phyloP scores from a whole-genome alignment of 129 eudicot species.

The Silybum marianum region DNA sequence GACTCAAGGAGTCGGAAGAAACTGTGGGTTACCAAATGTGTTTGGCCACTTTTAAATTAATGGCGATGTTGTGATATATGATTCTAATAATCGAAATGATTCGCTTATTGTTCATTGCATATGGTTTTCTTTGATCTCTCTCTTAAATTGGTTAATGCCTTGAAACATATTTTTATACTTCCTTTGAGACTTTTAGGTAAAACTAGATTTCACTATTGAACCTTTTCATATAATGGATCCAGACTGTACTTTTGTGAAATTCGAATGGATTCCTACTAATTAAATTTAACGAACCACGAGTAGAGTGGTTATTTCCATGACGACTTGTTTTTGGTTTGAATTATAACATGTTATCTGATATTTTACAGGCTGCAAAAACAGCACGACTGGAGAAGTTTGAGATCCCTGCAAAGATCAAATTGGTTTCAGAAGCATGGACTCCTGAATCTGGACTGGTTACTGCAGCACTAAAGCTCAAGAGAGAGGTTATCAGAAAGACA shows the following conservation, averaged over 20 bases:
- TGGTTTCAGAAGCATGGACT: constrained; percentile 91
- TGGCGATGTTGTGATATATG: not conserved
- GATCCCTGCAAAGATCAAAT: constrained; percentile 82
- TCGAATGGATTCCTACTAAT: not conserved
- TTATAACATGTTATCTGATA: constrained; percentile 6
- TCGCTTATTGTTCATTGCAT: not conserved
- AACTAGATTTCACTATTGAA: not conserved
- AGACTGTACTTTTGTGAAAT: too few relatives aligned
- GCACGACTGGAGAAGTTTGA: constrained; percentile 82
- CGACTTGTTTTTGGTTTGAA: not conserved
- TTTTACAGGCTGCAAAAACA: constrained; percentile 72
- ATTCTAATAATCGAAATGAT: not conserved
- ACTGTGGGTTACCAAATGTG: not conserved
- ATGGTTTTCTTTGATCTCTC: not conserved
- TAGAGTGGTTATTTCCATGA: not conserved
- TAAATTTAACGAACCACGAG: not conserved
- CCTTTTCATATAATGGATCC: not conserved
- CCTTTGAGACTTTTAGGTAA: not conserved
- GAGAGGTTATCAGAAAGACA: constrained; percentile 71
- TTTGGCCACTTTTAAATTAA: not conserved
- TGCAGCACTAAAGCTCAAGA: constrained; percentile 93
- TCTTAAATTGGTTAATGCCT: not conserved
- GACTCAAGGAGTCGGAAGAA: not conserved
- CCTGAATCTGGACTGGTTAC: constrained; percentile 96
- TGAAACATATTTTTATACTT: not conserved